These are phyloP conservation scores for Hyphochytrium catenoides DNA, from an alignment of 352 stramenopile species.

Conservation along the genomic window DNA sequence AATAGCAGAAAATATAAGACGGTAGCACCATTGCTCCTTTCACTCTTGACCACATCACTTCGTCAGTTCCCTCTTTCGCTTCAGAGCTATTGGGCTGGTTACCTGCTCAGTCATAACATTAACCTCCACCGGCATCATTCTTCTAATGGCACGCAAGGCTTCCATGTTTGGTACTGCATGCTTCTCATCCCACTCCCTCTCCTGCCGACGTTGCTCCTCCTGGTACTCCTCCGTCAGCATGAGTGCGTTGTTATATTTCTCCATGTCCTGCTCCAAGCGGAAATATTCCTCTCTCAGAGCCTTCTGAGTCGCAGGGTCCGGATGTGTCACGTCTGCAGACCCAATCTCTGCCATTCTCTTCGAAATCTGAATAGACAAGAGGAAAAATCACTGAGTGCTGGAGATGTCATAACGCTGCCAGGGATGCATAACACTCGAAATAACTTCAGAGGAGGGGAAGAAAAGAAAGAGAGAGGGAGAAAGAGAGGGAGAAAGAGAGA, in stretches of 20 bases:
- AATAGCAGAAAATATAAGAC: too few relatives aligned
- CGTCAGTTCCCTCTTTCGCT: constrained; percentile 30
- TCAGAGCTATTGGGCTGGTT: too few relatives aligned
- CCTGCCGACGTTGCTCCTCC: constrained; percentile 61
- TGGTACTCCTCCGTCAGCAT: constrained; percentile 77
- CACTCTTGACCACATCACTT: too few relatives aligned
- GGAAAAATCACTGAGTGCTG: too few relatives aligned
- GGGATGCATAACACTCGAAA: too few relatives aligned
- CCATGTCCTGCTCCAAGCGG: constrained; percentile 73
- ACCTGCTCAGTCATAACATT: constrained; percentile 68
- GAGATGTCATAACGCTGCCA: too few relatives aligned
- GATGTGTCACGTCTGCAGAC: constrained; percentile 61
- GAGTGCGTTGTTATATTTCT: constrained; percentile 74
- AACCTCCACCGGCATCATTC: constrained; percentile 74
- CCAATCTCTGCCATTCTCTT: constrained; percentile 72
- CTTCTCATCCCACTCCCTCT: constrained; percentile 71
- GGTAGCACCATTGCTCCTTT: too few relatives aligned
- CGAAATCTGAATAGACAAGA: too few relatives aligned
- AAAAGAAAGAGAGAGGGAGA: too few relatives aligned
- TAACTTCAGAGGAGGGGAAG: too few relatives aligned
- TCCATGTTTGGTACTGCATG: constrained; percentile 59
- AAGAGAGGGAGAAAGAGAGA: too few relatives aligned
- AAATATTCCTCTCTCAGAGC: constrained; percentile 74
- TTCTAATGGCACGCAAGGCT: constrained; percentile 57
- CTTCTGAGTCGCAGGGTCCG: constrained; percentile 42